A percentile compares a stretch with the other conserved stretches of the same genome.
Evolutionary conservation across 2,329 filamentous ascomycete species (phyloP).

Genomic region (Exophiala sp.): DNA sequence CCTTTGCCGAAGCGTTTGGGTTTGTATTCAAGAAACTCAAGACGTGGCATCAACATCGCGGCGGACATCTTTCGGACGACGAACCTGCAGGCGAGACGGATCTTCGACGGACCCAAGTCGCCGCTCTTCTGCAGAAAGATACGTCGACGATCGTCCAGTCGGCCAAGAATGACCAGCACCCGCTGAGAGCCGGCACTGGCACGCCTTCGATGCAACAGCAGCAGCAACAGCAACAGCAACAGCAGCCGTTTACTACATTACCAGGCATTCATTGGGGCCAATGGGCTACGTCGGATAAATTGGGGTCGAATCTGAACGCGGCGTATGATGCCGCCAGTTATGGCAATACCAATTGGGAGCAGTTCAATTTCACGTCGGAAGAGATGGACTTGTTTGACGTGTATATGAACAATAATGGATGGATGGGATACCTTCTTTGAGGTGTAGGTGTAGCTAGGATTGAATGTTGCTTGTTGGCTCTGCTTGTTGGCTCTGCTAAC

Average conservation of each 20-base stretch:
- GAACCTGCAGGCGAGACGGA: slow-evolving; percentile 5
- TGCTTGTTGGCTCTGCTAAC: too few relatives aligned
- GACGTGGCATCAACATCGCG: slow-evolving; percentile 58
- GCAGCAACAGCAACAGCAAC: too few relatives aligned
- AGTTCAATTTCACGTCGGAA: slow-evolving; percentile 23
- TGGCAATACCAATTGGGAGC: slow-evolving; percentile 26
- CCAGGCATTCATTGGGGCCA: slow-evolving; percentile 1
- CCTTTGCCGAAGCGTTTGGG: slow-evolving; percentile 63
- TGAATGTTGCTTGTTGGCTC: too few relatives aligned
- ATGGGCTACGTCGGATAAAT: slow-evolving; percentile 1
- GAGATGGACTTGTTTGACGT: slow-evolving; percentile 26
- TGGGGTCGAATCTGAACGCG: slow-evolving; percentile 20
- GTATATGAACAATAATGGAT: slow-evolving; percentile 25
- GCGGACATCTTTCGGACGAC: slow-evolving; percentile 30
- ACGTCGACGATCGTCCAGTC: slow-evolving; percentile 3
- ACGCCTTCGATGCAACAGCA: too few relatives aligned
- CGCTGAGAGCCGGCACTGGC: too few relatives aligned
- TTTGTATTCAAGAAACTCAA: slow-evolving; percentile 64
- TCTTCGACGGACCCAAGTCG: slow-evolving; percentile 8
- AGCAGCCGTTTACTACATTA: slow-evolving; percentile 1
- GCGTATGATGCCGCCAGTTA: slow-evolving; percentile 24
- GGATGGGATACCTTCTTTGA: slow-evolving; percentile 27
- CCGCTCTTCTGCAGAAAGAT: slow-evolving; percentile 6
- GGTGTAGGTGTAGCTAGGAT: not conserved
- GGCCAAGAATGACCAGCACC: slow-evolving; percentile 11